A percentile compares a stretch with the other conserved stretches of the same genome.
phyloP scores from a whole-genome alignment of 176 grass and related monocot genomes.

The Rhipidocladum racemiflorum region DNA sequence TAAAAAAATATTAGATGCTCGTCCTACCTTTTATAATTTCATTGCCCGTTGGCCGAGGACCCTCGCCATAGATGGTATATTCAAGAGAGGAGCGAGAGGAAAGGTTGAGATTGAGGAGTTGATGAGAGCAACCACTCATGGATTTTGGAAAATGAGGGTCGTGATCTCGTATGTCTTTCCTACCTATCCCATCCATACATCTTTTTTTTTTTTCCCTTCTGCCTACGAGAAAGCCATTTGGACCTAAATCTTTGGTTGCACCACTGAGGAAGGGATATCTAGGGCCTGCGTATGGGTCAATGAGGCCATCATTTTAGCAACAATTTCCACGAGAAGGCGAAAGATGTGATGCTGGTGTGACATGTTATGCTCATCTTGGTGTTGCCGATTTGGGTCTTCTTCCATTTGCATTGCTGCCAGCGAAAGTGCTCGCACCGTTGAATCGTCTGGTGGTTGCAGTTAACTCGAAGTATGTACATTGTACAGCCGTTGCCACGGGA shows the following conservation, averaged over 20 bases:
- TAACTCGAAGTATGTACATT: not conserved
- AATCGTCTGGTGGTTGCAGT: not conserved
- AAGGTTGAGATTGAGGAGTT: not conserved
- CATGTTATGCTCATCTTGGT: constrained; percentile 41
- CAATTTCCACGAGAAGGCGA: constrained; percentile 20
- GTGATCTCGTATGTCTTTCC: constrained; percentile 3
- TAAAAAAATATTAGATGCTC: not conserved
- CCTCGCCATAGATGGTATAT: too few species aligned
- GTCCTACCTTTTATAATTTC: not conserved
- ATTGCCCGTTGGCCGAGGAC: not conserved
- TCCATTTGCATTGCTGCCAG: constrained; percentile 20
- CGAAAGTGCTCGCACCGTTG: not conserved
- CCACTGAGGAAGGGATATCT: constrained; percentile 1
- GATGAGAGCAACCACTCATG: not conserved
- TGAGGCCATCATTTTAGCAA: constrained; percentile 26
- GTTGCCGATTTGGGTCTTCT: constrained; percentile 45
- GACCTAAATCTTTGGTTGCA: constrained; percentile 38
- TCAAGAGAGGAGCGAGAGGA: not conserved
- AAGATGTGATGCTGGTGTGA: constrained; percentile 46
- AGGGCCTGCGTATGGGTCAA: not conserved
- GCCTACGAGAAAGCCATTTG: constrained; percentile 9
- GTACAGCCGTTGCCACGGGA: not conserved
- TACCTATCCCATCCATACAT: constrained; percentile 7
- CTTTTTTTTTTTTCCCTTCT: constrained; percentile 6
- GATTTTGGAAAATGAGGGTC: not conserved